phyloP scores from a whole-genome alignment of 345 rosid species.

The Rhizophora mangle region DNA sequence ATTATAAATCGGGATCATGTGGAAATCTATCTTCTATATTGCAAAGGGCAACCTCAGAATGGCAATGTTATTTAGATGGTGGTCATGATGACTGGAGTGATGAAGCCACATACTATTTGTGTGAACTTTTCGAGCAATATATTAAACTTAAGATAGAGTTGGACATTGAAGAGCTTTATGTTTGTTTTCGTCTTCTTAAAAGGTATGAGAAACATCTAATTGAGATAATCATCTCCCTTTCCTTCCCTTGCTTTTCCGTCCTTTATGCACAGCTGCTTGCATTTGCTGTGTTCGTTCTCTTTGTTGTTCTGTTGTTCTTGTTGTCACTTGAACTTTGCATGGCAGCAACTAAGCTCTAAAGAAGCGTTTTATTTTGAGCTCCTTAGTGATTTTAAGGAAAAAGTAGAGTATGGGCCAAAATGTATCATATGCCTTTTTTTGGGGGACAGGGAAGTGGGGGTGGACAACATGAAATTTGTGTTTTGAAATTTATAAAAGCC shows the following conservation, averaged over 20 bases:
- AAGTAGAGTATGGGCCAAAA: too few relatives aligned
- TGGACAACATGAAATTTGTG: too few relatives aligned
- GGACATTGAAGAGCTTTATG: constrained; percentile 80
- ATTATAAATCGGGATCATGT: constrained; percentile 42
- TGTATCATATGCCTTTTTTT: too few relatives aligned
- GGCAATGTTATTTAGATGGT: constrained; percentile 30
- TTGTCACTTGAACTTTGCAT: too few relatives aligned
- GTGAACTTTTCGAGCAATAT: constrained; percentile 68
- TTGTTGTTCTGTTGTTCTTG: too few relatives aligned
- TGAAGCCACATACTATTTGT: constrained; percentile 42
- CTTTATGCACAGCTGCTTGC: background rate
- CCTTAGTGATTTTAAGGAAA: too few relatives aligned
- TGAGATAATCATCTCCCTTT: background rate
- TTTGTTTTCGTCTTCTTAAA: constrained; percentile 68
- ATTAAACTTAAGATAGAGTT: constrained; percentile 56
- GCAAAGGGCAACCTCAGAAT: constrained; percentile 42
- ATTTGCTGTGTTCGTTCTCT: too few relatives aligned
- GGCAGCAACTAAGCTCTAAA: too few relatives aligned
- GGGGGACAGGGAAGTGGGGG: too few relatives aligned
- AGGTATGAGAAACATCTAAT: constrained; percentile 43
- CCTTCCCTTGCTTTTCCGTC: background rate
- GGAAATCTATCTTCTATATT: constrained; percentile 53
- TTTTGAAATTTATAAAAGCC: too few relatives aligned
- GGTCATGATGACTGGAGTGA: constrained; percentile 37
- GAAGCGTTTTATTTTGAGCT: too few relatives aligned